These are phyloP conservation scores for Neoscytalidium dimidiatum DNA, from an alignment of 2,329 filamentous ascomycete genomes.

Conservation along the genomic window DNA sequence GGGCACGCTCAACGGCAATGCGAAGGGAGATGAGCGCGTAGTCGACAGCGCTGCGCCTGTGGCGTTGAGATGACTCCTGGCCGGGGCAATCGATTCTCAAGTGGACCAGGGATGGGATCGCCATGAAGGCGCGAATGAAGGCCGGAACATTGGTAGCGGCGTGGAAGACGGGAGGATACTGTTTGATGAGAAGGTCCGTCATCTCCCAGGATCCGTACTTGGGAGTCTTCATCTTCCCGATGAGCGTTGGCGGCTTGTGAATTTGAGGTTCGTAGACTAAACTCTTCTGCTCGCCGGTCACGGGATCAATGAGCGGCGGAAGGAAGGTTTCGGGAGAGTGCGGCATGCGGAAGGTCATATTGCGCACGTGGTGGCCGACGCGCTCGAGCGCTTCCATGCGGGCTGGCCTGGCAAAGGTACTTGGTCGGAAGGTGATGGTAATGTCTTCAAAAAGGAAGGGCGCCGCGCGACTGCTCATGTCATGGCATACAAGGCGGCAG, in stretches of 20 bases:
- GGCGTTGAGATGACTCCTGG: constrained; percentile 63
- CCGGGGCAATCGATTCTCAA: constrained; percentile 76
- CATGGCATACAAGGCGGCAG: constrained; percentile 67
- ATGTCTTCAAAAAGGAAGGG: constrained; percentile 69
- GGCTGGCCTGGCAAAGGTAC: constrained; percentile 72
- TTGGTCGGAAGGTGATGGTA: constrained; percentile 70
- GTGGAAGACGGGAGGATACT: constrained; percentile 88
- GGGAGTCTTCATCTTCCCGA: constrained; percentile 61
- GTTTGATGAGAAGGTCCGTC: constrained; percentile 78
- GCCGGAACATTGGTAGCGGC: constrained; percentile 84
- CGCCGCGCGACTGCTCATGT: constrained; percentile 70
- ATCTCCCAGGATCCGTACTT: constrained; percentile 81
- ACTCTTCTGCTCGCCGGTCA: constrained; percentile 73
- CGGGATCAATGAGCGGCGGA: constrained; percentile 78
- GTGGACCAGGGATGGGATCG: constrained; percentile 70
- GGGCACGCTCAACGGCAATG: constrained; percentile 76
- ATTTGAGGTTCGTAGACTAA: constrained; percentile 82
- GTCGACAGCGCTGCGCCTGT: constrained; percentile 76
- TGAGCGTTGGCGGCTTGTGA: constrained; percentile 54
- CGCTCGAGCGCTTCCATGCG: constrained; percentile 73
- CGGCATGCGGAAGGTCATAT: constrained; percentile 74
- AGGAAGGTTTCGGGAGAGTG: constrained; percentile 79
- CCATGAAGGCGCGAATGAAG: constrained; percentile 73
- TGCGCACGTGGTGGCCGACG: constrained; percentile 77
- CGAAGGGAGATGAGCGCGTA: constrained; percentile 86